These are phyloP conservation scores for Haplosporangium sp. DNA, from an alignment of 371 early-diverging fungal species.

Conservation along the genomic window DNA sequence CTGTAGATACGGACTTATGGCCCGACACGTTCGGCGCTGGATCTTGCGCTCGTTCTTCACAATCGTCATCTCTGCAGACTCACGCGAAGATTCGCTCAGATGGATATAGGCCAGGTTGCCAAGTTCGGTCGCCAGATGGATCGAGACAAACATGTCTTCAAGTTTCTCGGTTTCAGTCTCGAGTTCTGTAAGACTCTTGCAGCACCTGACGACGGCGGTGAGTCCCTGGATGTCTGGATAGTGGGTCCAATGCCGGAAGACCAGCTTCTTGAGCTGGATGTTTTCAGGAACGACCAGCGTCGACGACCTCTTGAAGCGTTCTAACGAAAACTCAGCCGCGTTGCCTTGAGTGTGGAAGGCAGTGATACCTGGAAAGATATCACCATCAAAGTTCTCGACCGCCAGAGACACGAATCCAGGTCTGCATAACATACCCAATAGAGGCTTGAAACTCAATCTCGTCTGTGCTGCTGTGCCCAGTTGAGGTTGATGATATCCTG, in stretches of 20 bases:
- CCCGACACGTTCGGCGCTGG: constrained; percentile 8
- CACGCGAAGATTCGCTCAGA: constrained; percentile 3
- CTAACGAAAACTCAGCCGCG: constrained; percentile 8
- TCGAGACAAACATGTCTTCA: neutral
- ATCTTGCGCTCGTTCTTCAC: neutral
- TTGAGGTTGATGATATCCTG: neutral
- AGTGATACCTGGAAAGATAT: constrained; percentile 14
- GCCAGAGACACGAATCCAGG: constrained; percentile 14
- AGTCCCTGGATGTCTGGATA: constrained; percentile 11
- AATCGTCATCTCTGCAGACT: constrained; percentile 8
- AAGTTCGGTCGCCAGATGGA: neutral
- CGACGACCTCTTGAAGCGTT: constrained; percentile 6
- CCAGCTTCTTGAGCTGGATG: constrained; percentile 13
- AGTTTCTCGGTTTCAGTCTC: constrained; percentile 11
- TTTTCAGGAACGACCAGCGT: constrained; percentile 10
- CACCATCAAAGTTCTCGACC: constrained; percentile 29
- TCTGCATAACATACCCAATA: constrained; percentile 31
- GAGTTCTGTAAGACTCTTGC: constrained; percentile 17
- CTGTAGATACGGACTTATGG: neutral
- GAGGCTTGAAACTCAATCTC: constrained; percentile 14
- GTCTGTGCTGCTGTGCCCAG: neutral
- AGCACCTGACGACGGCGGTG: neutral
- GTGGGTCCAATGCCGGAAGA: constrained; percentile 17
- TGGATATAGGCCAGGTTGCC: constrained; percentile 1
- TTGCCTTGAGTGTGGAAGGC: constrained; percentile 1